These are phyloP conservation scores for Microcyclospora tardicrescens DNA, from an alignment of 2,329 filamentous ascomycete genomes.

Conservation along the genomic window DNA sequence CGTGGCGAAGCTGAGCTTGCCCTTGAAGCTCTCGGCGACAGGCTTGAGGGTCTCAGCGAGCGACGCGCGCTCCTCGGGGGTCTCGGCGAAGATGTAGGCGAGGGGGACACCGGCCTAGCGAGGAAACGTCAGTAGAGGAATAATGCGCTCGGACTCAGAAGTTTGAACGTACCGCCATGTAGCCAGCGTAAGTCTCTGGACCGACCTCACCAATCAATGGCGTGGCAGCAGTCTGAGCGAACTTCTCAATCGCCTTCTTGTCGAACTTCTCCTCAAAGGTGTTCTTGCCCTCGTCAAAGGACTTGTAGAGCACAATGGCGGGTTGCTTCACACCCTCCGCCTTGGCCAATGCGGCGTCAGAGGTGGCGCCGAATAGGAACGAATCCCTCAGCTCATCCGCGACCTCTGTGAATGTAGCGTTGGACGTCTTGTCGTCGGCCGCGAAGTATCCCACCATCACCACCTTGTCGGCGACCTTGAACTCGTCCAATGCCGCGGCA, in stretches of 20 bases:
- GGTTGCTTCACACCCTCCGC: slow-evolving; percentile 81
- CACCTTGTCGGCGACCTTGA: slow-evolving; percentile 97
- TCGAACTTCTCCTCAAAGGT: slow-evolving; percentile 73
- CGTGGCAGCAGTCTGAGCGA: slow-evolving; percentile 72
- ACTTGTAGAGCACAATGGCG: slow-evolving; percentile 87
- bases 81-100: slow-evolving; percentile 96
- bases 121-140: slow-evolving; percentile 1
- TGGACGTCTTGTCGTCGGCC: slow-evolving; percentile 67
- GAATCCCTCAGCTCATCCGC: slow-evolving; percentile 69
- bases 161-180: slow-evolving; percentile 59
- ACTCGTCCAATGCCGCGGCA: slow-evolving; percentile 69
- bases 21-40: slow-evolving; percentile 82
- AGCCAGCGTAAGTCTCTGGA: slow-evolving; percentile 87
- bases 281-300: slow-evolving; percentile 92
- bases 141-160: background rate
- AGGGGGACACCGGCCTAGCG: slow-evolving; percentile 69
- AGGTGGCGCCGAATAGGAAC: slow-evolving; percentile 84
- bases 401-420: slow-evolving; percentile 68
- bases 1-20: slow-evolving; percentile 92
- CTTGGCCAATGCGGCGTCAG: slow-evolving; percentile 72
- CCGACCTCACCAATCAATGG: slow-evolving; percentile 92
- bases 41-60: slow-evolving; percentile 68
- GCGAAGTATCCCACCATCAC: slow-evolving; percentile 83
- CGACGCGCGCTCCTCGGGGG: slow-evolving; percentile 70
- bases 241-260: slow-evolving; percentile 63